Base-by-base conservation (phyloP, 2,329 filamentous ascomycete genomes). In the Pleomassaria siparia region DNA sequence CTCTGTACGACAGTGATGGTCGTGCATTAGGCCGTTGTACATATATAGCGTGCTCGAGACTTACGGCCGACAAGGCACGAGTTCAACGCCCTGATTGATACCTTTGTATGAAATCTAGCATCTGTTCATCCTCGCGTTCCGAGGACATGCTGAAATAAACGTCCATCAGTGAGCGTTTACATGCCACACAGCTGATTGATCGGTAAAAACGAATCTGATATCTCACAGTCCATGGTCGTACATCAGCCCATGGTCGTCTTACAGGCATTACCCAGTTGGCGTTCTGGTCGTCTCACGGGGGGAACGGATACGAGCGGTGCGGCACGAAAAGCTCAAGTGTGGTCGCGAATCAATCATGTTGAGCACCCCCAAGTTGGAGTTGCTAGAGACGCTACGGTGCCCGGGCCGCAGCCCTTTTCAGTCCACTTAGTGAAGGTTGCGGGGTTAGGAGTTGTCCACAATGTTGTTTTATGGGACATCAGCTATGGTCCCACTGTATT, bases 241-340 rank as follows among this genome's bases (percentile, higher is more conserved):
- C 10, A 22, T n/a, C 35, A 37, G 16, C 15, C 4, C 21, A 20
- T 29, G 18, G 22, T 43, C 30, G 24, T 44, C 42, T 47, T 22
- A 20, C 40, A 43, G 41, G 53, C 47, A 42, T 49, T 40, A 35
- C 36, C 42, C 42, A 44, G 49, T 36, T 50, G 37, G 46, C 26
- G 35, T 37, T 51, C 50, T 53, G 49, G 51, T 54, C 29, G 42
- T 47, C 40, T 32, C 46, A 52, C 52, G 58, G 53, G 53, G 54
- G 55, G 51, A 44, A 53, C 49, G 50, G 47, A 51, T 53, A 52
- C 60, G 54, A 50, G 56, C 63, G 63, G 63, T 59, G 62, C 64
- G 63, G 64, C 56, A 54, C 64, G 51, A 59, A 55, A 37, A 47
- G 47, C 50, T 43, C 32, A 29, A 40, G 45, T 24, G 39, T 51